Base-by-base conservation (phyloP, 257 asterid species). In the Ophiorrhiza pumila region DNA sequence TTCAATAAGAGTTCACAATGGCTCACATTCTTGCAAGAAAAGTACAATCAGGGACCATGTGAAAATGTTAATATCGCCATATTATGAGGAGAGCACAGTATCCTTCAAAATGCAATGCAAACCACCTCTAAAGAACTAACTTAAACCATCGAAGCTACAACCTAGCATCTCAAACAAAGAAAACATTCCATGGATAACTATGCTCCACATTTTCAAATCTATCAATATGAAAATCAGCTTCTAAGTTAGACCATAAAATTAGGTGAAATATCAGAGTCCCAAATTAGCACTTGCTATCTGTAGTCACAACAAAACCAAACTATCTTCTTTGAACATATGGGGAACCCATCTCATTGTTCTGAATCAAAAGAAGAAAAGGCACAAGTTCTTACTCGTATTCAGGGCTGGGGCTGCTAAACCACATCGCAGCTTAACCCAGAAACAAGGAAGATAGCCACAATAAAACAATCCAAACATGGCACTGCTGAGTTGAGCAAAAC, bases 381-480 rank as follows among this genome's bases (percentile, higher is more conserved):
- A 62, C 35, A 18, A n/a, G 23, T 66, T 71, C 96, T 89, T 87
- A 95, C 99, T 73, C 35, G 97, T 84, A 76, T 95, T 86, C 68
- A 92, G 75, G 55, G 96, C 87, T 25, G 99, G 98, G 65, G 79
- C 96, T 53, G 97, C 90, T 78, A 89, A 83, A 77, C 94, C 87
- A 79, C 97, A 91, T 64, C 98, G 88, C 62, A 95, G 86, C 88
- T 92, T 95, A 76, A 95, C 91, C 99, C 99, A 95, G 83, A 95
- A 95, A 82, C 96, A 89, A 75, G 99, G 99, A 80, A 95, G 99
- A 86, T 89, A 95, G 67, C 99, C 99, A 76, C 97, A 89, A 75
- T 92, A 95, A 71, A 95, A 89, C 68, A 95, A 91, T 75, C 97
- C 99, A 85, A 95, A 95, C 90, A 95, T 89, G 77, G 97, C 80